These are phyloP conservation scores for Aspergillus costaricaensis DNA, from an alignment of 2,329 filamentous ascomycete genomes.

Conservation along the genomic window DNA sequence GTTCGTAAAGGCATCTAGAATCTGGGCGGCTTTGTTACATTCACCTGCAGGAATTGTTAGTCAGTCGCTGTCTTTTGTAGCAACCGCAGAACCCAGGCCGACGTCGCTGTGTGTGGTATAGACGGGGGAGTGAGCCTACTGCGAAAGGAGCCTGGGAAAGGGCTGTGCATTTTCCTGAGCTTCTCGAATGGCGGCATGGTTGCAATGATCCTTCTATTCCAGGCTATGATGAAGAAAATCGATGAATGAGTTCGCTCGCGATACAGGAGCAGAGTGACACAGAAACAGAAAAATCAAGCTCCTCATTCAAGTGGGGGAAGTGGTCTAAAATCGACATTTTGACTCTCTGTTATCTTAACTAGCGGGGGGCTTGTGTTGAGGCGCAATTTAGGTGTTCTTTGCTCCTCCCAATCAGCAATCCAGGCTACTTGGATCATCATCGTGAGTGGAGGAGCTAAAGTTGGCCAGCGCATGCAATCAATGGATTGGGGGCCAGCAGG, in stretches of 20 bases:
- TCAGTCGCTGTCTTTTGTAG: slow-evolving; percentile 22
- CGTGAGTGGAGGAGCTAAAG: too few species aligned
- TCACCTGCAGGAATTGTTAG: slow-evolving; percentile 64
- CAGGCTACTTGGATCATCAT: too few species aligned
- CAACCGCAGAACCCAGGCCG: neutral
- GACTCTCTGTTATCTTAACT: too few species aligned
- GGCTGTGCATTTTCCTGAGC: slow-evolving; percentile 38
- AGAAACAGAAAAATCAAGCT: neutral
- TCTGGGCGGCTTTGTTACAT: slow-evolving; percentile 93
- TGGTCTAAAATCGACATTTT: too few species aligned
- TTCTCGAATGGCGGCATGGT: neutral
- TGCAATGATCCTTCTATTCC: too few species aligned
- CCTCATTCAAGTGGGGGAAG: neutral
- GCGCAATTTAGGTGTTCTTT: too few species aligned
- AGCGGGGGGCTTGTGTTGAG: too few species aligned
- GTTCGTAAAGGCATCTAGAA: slow-evolving; percentile 89
- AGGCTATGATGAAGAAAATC: neutral
- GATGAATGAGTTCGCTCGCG: neutral
- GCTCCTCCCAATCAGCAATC: too few species aligned
- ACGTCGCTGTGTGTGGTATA: neutral
- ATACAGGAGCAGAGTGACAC: neutral
- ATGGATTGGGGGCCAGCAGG: too few species aligned
- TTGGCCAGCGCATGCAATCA: too few species aligned
- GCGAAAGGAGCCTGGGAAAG: slow-evolving; percentile 48
- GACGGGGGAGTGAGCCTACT: slow-evolving; percentile 34